phyloP scores from a whole-genome alignment of 257 asterid genomes.

The Handroanthus guayacan region DNA sequence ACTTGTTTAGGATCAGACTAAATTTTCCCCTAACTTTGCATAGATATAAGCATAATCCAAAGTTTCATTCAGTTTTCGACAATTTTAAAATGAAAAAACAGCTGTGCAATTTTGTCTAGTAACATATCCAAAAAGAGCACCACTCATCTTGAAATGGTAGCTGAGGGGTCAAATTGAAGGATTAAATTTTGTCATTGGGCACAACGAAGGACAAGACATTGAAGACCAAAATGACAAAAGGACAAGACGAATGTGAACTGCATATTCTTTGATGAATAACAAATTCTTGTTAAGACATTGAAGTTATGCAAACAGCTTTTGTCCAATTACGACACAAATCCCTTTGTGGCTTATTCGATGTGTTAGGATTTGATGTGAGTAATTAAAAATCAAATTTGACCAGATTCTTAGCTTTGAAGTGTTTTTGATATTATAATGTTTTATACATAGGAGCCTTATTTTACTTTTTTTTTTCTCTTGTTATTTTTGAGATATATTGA shows the following conservation, averaged over 20 bases:
- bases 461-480: no score
- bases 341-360: no score
- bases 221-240: conserved; percentile 10
- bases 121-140: conserved; percentile 29
- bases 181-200: conserved; percentile 34
- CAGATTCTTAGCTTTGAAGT: no score
- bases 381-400: no score
- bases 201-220: conserved; percentile 20
- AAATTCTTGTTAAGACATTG: background rate
- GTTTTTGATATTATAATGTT: no score
- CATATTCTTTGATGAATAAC: conserved; percentile 2
- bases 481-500: no score
- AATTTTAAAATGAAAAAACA: conserved; percentile 35
- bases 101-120: conserved; percentile 52
- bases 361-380: no score
- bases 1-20: no score
- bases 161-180: conserved; percentile 5
- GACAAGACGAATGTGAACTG: conserved; percentile 10
- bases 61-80: conserved; percentile 10
- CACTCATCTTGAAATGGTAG: conserved; percentile 16
- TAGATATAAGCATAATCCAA: conserved; percentile 40
- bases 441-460: no score
- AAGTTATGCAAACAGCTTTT: background rate
- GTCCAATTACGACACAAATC: background rate
- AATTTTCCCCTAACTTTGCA: background rate